Evolutionary conservation across 148 eudicot genomes (phyloP), one percentile per base, ranked within the genome.

Genomic region (Rhododendron williamsianum): DNA sequence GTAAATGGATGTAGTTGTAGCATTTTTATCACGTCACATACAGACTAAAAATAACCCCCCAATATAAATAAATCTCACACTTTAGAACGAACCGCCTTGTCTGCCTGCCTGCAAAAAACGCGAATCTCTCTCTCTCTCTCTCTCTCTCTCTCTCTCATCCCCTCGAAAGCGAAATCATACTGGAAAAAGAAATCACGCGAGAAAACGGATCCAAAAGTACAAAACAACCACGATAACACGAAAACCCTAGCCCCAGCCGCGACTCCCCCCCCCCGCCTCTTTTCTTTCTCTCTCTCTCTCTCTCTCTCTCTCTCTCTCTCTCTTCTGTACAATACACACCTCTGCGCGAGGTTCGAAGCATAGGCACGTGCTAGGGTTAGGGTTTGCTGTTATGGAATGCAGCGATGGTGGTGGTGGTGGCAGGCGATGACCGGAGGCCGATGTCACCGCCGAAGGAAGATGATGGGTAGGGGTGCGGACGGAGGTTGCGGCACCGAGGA

Each of bases 241-340:
- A 43, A 89, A 96, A 91, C 95, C 98, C 98, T 94, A 96, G 93
- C 96, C 96, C 98, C 93, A 92, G 91, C 93, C 90, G 88, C 88
- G 84, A 79, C 78, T 82, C 69, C 83, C 85, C 19, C 38, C 63
- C 18, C 30, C 65, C 30, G 30, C 30, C 30, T 30, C 30, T 0
- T 0, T 27, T 30, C 54, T 41, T 45, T 77, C 73, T 73, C 82
- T 43, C 46, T n/a, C 67, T n/a, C n/a, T n/a, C n/a, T n/a, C n/a
- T n/a, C n/a, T n/a, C n/a, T n/a, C n/a, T n/a, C n/a, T n/a, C n/a
- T 51, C 21, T 71, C 12, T 81, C 74, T 33, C 0, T 45, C 65
- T 49, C 48, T 33, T 1, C 30, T 72, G 41, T 81, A 25, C 36
- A 51, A 41, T 58, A 15, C 21, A 25, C 21, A 67, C 49, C 35